A percentile compares a stretch with the other conserved stretches of the same genome.
Conservation (phyloP, 83 land plant genomes). For the Picea abies region DNA sequence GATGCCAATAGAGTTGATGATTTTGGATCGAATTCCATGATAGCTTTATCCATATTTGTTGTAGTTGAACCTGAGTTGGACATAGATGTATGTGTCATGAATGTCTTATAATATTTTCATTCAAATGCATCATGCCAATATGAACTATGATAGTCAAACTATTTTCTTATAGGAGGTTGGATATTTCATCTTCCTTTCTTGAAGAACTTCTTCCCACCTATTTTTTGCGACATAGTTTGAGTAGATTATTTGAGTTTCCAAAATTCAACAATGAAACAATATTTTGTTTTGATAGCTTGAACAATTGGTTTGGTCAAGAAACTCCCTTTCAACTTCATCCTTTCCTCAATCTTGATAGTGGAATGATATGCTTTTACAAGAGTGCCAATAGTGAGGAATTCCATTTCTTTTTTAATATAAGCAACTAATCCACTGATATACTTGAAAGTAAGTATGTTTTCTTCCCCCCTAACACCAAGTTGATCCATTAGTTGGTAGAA, state of each 20-base stretch:
- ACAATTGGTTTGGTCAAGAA: not conserved
- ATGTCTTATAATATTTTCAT: not conserved
- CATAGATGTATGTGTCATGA: not conserved
- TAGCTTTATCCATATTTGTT: not conserved
- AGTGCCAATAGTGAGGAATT: not conserved
- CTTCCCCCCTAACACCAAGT: not conserved
- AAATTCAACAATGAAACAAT: not conserved
- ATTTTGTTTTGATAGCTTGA: too few relatives aligned
- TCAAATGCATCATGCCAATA: not conserved
- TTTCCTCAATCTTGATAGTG: not conserved
- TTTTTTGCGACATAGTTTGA: not conserved
- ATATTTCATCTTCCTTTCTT: not conserved
- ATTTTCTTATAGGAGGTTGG: not conserved
- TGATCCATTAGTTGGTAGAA: not conserved
- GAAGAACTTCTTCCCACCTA: not conserved
- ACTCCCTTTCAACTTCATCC: not conserved
- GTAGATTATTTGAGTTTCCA: not conserved
- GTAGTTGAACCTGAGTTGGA: not conserved
- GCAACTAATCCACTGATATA: not conserved
- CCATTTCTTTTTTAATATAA: not conserved
- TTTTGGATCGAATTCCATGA: too few relatives aligned
- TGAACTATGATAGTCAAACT: not conserved
- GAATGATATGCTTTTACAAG: not conserved
- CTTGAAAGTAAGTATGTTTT: not conserved
- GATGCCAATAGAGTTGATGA: too few relatives aligned